These are phyloP conservation scores for Inga oerstediana DNA, from an alignment of 306 rosid genomes.

Conservation along the genomic window DNA sequence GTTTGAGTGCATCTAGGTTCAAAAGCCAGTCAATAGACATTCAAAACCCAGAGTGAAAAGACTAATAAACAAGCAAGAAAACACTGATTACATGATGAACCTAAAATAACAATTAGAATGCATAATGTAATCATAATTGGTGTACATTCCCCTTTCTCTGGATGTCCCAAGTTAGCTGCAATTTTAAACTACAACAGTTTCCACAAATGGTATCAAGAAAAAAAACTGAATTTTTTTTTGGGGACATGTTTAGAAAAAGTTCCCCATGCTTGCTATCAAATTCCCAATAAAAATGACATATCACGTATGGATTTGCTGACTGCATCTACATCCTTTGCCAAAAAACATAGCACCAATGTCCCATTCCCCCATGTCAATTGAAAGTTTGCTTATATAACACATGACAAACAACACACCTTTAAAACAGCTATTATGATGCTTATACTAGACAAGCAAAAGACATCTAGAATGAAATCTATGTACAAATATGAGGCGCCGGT, in stretches of 20 bases:
- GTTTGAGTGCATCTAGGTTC: slow-evolving; percentile 48
- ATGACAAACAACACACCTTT: neutral
- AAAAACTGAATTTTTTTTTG: no score
- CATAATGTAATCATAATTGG: no score
- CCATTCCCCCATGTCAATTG: neutral
- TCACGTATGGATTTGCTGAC: no score
- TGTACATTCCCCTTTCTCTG: no score
- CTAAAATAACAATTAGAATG: no score
- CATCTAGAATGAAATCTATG: neutral
- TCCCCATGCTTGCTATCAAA: no score
- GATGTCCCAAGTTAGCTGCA: no score
- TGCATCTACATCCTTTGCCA: neutral
- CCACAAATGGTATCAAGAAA: no score
- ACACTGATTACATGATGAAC: neutral
- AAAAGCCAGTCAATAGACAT: neutral
- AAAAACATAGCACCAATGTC: neutral
- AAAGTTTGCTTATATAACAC: neutral
- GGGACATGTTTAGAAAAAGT: no score
- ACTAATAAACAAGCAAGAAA: neutral
- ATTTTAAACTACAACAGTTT: no score
- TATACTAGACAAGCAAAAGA: neutral
- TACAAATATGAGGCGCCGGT: neutral
- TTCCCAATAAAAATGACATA: no score
- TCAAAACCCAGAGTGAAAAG: neutral
- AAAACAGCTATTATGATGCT: neutral